Conservation (phyloP, 31 red algal genomes). For the Odonthalia washingtoniensis region DNA sequence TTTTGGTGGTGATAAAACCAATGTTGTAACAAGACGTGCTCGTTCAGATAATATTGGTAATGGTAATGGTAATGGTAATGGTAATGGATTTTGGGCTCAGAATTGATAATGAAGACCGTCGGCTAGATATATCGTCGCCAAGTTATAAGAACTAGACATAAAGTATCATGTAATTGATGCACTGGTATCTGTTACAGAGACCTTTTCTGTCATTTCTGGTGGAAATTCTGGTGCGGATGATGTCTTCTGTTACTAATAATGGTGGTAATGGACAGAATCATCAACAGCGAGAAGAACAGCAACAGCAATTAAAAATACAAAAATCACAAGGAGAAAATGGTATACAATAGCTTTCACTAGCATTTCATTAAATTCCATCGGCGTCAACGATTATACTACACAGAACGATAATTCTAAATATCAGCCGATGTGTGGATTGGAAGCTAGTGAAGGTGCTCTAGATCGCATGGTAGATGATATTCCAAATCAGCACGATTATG, state of each 20-base stretch:
- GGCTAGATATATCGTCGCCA: constrained; percentile 70
- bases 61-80: constrained; percentile 51
- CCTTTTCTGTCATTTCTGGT: constrained; percentile 15
- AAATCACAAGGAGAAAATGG: not conserved
- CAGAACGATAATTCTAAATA: constrained; percentile 57
- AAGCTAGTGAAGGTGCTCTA: constrained; percentile 48
- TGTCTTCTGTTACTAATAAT: not conserved
- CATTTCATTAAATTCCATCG: constrained; percentile 76
- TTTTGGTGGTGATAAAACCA: constrained; percentile 80
- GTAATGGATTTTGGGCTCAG: constrained; percentile 80
- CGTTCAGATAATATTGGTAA: constrained; percentile 50
- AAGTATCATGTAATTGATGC: constrained; percentile 39
- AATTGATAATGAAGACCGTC: constrained; percentile 59
- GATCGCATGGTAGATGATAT: constrained; percentile 65
- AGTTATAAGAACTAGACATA: constrained; percentile 64
- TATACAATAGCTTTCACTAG: too few relatives aligned
- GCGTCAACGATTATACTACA: constrained; percentile 69
- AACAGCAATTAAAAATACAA: not conserved
- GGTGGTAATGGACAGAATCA: not conserved
- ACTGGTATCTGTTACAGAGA: too few relatives aligned
- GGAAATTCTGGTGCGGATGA: constrained; percentile 1
- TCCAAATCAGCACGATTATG: constrained; percentile 55
- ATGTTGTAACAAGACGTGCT: constrained; percentile 56
- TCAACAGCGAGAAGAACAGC: not conserved
- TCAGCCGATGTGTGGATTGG: constrained; percentile 59